A percentile compares a stretch with the other conserved stretches of the same genome.
These are phyloP conservation scores for Parietichytrium sp. DNA, from an alignment of 108 stramenopile genomes.

Conservation along the genomic window DNA sequence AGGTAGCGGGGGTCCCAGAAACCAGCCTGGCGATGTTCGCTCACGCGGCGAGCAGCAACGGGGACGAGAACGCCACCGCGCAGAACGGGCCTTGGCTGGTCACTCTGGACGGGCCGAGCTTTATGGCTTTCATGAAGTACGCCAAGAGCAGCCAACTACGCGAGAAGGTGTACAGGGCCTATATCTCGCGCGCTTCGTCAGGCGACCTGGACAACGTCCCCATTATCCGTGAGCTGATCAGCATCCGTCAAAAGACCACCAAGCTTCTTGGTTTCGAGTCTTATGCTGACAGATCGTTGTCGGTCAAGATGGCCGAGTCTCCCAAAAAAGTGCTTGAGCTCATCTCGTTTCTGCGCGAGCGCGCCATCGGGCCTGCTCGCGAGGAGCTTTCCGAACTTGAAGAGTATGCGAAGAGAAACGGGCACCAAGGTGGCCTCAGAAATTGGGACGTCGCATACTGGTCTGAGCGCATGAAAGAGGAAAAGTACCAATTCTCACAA, in stretches of 20 bases:
- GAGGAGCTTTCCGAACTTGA: conserved; percentile 82
- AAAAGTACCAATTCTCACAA: conserved; percentile 83
- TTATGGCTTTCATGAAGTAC: conserved; percentile 89
- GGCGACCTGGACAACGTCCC: conserved; percentile 81
- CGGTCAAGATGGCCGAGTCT: conserved; percentile 88
- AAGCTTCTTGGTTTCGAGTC: conserved; percentile 81
- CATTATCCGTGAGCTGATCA: conserved; percentile 81
- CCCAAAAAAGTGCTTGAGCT: conserved; percentile 78
- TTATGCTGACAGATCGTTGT: conserved; percentile 80
- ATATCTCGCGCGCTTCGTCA: conserved; percentile 72
- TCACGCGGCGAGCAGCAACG: conserved; percentile 59
- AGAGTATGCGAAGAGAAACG: conserved; percentile 69
- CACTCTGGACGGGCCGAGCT: conserved; percentile 87
- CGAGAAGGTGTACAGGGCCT: conserved; percentile 85
- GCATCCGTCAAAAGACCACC: conserved; percentile 75
- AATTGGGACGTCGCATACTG: conserved; percentile 88
- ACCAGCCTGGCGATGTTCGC: conserved; percentile 87
- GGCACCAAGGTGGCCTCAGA: conserved; percentile 72
- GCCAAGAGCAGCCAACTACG: conserved; percentile 75
- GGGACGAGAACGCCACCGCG: conserved; percentile 67
- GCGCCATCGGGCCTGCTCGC: conserved; percentile 85
- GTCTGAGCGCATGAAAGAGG: conserved; percentile 92
- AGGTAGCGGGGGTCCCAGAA: conserved; percentile 82
- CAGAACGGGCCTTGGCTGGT: conserved; percentile 85
- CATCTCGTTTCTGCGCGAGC: conserved; percentile 80